Evolutionary conservation across 371 early-diverging fungal genomes (phyloP), one percentile per base, ranked within the genome.

Genomic region (Haplosporangium sp.): DNA sequence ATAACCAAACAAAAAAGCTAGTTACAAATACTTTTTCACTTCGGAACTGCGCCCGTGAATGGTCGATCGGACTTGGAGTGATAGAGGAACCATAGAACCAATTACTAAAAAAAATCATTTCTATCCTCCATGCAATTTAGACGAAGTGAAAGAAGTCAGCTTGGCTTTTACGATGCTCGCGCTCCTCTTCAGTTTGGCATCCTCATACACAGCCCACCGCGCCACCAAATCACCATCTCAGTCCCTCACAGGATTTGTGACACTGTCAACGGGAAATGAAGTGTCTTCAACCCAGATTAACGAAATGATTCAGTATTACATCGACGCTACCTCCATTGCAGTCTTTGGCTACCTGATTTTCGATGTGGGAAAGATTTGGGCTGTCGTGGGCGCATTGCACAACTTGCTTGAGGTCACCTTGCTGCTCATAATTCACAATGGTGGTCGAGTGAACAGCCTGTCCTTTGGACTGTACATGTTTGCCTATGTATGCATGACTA

Each of bases 321-420:
- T 84, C n/a, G 43, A 83, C 29, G 81, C 82, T 21, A 86, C 86
- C 5, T 67, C 72, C 55, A 37, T 73, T 37, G 83, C 84, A 3
- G 67, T 81, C 55, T 48, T 80, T 8, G 72, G 75, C 4, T 86
- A 84, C 59, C 46, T 80, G 9, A 37, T 83, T n/a, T 65, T 86
- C 57, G 83, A 80, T 57, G 83, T 81, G 11, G 85, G 86, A 12
- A 85, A 83, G 71, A 74, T 86, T 36, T 86, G 86, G 86, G 81
- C 83, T 18, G 73, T 84, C 0, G 71, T 84, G 48, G 86, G 86
- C 11, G 80, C 83, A 10, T 76, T 83, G 41, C 86, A 86, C 52
- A 86, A 86, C 53, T 59, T 82, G 54, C 75, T 80, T 20, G 86
- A 86, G 62, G 74, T 86, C 47, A 71, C 75, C 1, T 40, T 85